Percentiles rank a stretch among this genome's conserved stretches.
Conservation (phyloP, 352 stramenopile genomes). For the Aphanomyces euteiches region DNA sequence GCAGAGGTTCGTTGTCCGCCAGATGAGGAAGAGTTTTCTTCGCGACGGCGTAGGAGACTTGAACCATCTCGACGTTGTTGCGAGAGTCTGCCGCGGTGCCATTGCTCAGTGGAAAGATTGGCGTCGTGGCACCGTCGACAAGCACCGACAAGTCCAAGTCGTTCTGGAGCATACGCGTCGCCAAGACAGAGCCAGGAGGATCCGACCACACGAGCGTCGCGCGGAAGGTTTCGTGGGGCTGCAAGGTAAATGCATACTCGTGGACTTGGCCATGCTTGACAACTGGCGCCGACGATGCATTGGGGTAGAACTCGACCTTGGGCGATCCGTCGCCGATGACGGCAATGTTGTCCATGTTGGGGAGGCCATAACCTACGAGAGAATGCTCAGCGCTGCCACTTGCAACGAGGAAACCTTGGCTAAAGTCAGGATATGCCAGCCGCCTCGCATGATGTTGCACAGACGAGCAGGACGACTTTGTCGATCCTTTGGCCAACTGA, state of each 20-base stretch:
- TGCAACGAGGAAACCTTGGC: slow-evolving; percentile 38
- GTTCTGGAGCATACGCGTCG: slow-evolving; percentile 66
- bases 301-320: slow-evolving; percentile 19
- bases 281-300: background rate
- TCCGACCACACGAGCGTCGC: slow-evolving; percentile 61
- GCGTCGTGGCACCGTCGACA: slow-evolving; percentile 48
- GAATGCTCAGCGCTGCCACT: background rate
- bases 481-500: slow-evolving; percentile 39
- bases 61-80: slow-evolving; percentile 81
- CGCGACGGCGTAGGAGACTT: slow-evolving; percentile 61
- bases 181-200: slow-evolving; percentile 56
- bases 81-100: slow-evolving; percentile 44
- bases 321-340: background rate
- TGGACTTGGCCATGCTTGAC: slow-evolving; percentile 8
- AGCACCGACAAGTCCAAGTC: slow-evolving; percentile 69
- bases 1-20: slow-evolving; percentile 40
- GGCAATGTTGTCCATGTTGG: slow-evolving; percentile 74
- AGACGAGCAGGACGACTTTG: slow-evolving; percentile 41
- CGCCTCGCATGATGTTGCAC: slow-evolving; percentile 37
- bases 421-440: slow-evolving; percentile 64
- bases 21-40: slow-evolving; percentile 34
- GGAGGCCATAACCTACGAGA: slow-evolving; percentile 55
- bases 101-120: slow-evolving; percentile 44
- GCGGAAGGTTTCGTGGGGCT: slow-evolving; percentile 2
- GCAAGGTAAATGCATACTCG: slow-evolving; percentile 13